Evolutionary conservation across 1,284 basidiomycete species (phyloP), one percentile per base, ranked within the genome.

Genomic region (Cryptococcus floricola): DNA sequence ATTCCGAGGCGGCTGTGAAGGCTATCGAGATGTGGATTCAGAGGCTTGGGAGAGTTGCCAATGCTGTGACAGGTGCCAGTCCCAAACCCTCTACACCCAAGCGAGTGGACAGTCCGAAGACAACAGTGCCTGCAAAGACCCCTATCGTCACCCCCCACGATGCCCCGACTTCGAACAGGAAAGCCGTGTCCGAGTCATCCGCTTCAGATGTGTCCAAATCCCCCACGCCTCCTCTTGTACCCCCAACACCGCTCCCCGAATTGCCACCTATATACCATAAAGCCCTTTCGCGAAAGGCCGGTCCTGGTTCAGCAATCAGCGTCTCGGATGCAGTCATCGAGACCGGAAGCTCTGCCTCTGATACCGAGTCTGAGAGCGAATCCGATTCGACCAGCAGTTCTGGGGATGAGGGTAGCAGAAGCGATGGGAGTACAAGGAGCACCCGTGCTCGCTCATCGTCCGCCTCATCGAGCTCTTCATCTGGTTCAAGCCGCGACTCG

Each of bases 241-340:
- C 38, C 3, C 10, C 38, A 18, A 31, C 48, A 18, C 25, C 46
- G 23, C 23, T 52, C 48, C 56, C 50, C 28, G 54, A 43, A 23
- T 56, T 66, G 2, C 60, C 60, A 5, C 59, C 65, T 4, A 61
- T 73, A 4, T 63, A 65, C 38, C 61, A 59, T 9, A 67, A 64
- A 58, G 71, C 69, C 0, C 52, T 68, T 3, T 56, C 60, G 5
- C 61, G 60, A 19, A 64, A 66, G 23, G 59, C 70, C 0, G 69
- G 69, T 0, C 72, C 71, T 16, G 52, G 63, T 25, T 73, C 71
- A 10, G 67, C 68, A 2, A 55, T 71, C 4, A 74, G 71, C 56
- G 70, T 69, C 14, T 72, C 70, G 16, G 71, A 74, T 50, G 71
- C 71, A 0, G 58, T 69, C 25, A 72, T 74, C 42, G 71, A 74